Percentiles rank a stretch among this genome's conserved stretches.
These are phyloP conservation scores for Pezicula neosporulosa DNA, from an alignment of 2,329 filamentous ascomycete species.

Conservation along the genomic window DNA sequence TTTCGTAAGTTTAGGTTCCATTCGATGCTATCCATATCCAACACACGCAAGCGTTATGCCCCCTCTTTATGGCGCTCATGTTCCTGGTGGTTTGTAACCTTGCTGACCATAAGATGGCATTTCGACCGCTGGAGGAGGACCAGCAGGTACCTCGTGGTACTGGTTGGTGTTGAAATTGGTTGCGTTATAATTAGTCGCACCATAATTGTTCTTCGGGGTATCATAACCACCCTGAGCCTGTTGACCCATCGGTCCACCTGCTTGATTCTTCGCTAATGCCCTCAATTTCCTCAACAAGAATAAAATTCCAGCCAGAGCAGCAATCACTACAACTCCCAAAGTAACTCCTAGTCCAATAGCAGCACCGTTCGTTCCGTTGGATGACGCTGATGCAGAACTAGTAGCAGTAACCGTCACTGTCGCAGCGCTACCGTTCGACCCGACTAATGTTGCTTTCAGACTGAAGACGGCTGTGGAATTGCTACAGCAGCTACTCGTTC, in stretches of 20 bases:
- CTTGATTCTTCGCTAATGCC: background rate
- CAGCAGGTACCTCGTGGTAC: background rate
- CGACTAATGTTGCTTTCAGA: background rate
- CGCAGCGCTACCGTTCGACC: background rate
- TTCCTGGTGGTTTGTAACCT: no score
- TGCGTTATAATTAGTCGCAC: no score
- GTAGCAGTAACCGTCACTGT: background rate
- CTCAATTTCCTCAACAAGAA: background rate
- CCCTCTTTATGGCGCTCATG: no score
- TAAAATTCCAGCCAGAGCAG: background rate
- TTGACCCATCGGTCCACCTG: background rate
- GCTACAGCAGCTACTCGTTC: background rate
- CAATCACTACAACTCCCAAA: background rate
- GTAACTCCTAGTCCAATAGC: background rate
- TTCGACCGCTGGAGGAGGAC: background rate
- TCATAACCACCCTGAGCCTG: background rate
- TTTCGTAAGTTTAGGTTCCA: no score
- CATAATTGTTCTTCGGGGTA: background rate
- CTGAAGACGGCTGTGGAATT: background rate
- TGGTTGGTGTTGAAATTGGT: background rate
- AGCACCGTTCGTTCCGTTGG: background rate
- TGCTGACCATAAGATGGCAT: background rate
- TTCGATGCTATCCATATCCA: no score
- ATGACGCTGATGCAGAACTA: background rate
- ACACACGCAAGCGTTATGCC: no score